A percentile compares a stretch with the other conserved stretches of the same genome.
Evolutionary conservation across 1,284 basidiomycete genomes (phyloP).

Genomic region (Veloporphyrellus conicus): DNA sequence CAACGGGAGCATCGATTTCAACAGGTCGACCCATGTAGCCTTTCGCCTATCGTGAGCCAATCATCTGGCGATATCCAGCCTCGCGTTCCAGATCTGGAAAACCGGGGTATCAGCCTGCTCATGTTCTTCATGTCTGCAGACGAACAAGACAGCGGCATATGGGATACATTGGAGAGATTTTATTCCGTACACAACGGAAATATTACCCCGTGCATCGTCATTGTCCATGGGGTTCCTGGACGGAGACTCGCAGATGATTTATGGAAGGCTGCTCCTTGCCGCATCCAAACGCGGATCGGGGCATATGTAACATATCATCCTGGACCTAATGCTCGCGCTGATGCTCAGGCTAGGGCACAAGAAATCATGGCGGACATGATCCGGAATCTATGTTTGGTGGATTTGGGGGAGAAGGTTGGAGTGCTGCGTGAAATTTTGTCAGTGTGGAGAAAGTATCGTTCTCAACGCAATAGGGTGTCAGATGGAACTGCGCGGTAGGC

Average conservation of each 20-base stretch:
- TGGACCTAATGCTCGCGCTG: slow-evolving; percentile 6
- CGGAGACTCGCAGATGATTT: slow-evolving; percentile 14
- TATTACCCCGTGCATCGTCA: slow-evolving; percentile 20
- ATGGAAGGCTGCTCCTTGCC: slow-evolving; percentile 17
- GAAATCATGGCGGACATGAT: slow-evolving; percentile 14
- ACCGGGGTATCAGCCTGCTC: slow-evolving; percentile 12
- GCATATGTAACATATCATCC: slow-evolving; percentile 17
- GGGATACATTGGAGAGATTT: slow-evolving; percentile 20
- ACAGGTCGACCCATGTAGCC: slow-evolving; percentile 16
- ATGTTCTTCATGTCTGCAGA: slow-evolving; percentile 15
- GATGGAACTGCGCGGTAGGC: neutral
- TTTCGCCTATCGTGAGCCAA: neutral
- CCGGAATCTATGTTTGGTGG: slow-evolving; percentile 13
- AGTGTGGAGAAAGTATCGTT: slow-evolving; percentile 25
- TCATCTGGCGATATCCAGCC: neutral
- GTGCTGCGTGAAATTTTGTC: slow-evolving; percentile 20
- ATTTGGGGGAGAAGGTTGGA: slow-evolving; percentile 21
- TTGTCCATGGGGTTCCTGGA: slow-evolving; percentile 16
- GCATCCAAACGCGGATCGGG: slow-evolving; percentile 11
- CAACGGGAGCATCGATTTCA: slow-evolving; percentile 18
- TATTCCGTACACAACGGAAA: slow-evolving; percentile 13
- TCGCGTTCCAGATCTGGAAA: neutral
- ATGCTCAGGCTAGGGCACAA: slow-evolving; percentile 10
- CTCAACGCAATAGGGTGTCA: slow-evolving; percentile 1
- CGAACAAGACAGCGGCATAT: slow-evolving; percentile 6